Evolutionary conservation across 371 early-diverging fungal species (phyloP), one percentile per base, ranked within the genome.

Genomic region (Dichotomocladium elegans): DNA sequence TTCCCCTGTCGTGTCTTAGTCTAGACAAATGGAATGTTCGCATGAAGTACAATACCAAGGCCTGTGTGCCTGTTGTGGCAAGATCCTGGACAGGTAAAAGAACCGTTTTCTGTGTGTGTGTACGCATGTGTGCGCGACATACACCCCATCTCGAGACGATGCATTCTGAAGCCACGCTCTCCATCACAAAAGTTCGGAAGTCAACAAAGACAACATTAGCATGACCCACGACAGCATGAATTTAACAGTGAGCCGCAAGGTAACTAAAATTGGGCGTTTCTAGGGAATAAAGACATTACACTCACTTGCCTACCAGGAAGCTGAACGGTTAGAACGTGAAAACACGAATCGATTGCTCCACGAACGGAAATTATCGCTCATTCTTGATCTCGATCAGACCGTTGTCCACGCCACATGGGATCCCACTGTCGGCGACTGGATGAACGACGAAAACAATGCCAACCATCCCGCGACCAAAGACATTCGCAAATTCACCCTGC

Each of bases 381-480:
- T 99, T 34, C 79, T 99, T 22, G 99, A 99, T 78, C 79, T 99
- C 43, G 99, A 99, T 69, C 99, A 97, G 70, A 99, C 99, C 1
- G 79, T 99, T 19, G 88, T 99, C n/a, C 99, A 99, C 54, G 98
- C 99, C 10, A 88, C 93, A 7, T 88, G 88, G 28, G 89, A 94
- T 52, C 81, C 86, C 1, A 83, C 82, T 3, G 86, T 95, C 19
- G 88, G 82, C 4, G 79, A 84, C 27, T 93, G 94, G 93, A 72
- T 93, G 58, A 74, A 72, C 28, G 80, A 93, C 33, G 81, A 88
- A 40, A 72, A 82, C 25, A 81, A 87, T 53, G 81, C 79, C 8
- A 85, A 87, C 51, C 72, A 75, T 59, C 59, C 74, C 3, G 75
- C 71, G 3, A 67, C 76, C 5, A 66, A 74, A 65, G 91, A 92